These are phyloP conservation scores for Lodderomyces oxycetoniae DNA, from an alignment of 1,139 yeast species.

Conservation along the genomic window DNA sequence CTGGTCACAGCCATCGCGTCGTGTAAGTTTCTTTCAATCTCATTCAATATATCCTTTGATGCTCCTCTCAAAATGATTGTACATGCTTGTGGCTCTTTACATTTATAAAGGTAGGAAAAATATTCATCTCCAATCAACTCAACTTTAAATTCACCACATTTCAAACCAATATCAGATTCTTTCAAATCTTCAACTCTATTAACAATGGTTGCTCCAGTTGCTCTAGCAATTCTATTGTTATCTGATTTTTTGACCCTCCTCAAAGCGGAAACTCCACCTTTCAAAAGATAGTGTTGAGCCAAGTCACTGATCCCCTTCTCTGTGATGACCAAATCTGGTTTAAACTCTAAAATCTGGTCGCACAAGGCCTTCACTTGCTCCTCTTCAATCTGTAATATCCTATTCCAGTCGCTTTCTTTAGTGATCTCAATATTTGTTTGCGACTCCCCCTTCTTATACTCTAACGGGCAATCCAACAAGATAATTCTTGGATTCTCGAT, in stretches of 20 bases:
- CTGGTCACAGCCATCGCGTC: slow-evolving; percentile 99
- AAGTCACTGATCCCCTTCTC: slow-evolving; percentile 98
- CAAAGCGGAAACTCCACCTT: slow-evolving; percentile 88
- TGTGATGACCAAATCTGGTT: slow-evolving; percentile 92
- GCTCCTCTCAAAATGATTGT: slow-evolving; percentile 92
- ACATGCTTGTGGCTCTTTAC: slow-evolving; percentile 88
- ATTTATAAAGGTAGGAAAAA: slow-evolving; percentile 78
- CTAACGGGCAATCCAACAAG: slow-evolving; percentile 91
- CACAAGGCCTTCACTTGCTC: slow-evolving; percentile 90
- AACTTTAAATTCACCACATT: slow-evolving; percentile 87
- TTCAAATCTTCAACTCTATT: slow-evolving; percentile 92
- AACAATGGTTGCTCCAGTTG: slow-evolving; percentile 96
- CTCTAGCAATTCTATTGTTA: slow-evolving; percentile 94
- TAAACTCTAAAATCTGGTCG: slow-evolving; percentile 76
- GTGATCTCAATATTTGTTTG: slow-evolving; percentile 97
- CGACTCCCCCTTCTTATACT: slow-evolving; percentile 98
- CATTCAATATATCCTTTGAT: slow-evolving; percentile 92
- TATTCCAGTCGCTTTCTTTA: slow-evolving; percentile 94
- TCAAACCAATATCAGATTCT: slow-evolving; percentile 82
- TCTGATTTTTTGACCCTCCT: slow-evolving; percentile 96
- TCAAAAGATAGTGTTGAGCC: slow-evolving; percentile 93
- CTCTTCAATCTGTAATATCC: slow-evolving; percentile 94
- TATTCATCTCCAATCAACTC: slow-evolving; percentile 97
- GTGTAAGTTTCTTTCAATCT: slow-evolving; percentile 93
- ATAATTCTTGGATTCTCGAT: slow-evolving; percentile 87